Evolutionary conservation across 805 yeast species (phyloP).

Genomic region (Sugiyamaella chiloensis): DNA sequence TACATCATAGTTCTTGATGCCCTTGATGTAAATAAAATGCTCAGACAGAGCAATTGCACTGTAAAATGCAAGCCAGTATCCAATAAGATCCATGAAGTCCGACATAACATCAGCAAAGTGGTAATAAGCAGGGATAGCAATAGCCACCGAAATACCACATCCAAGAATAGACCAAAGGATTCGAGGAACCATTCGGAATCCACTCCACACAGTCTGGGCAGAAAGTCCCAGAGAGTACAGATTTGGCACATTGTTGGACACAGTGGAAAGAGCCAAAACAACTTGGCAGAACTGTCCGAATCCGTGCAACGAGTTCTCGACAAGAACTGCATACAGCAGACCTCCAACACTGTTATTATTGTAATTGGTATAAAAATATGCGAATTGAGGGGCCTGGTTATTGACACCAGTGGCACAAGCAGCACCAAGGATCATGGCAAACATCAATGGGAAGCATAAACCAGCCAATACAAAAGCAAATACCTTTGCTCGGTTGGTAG

Average conservation of each 20-base stretch:
- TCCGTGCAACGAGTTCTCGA: conserved; percentile 75
- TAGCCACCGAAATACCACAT: conserved; percentile 73
- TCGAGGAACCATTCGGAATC: conserved; percentile 74
- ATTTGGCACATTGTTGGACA: conserved; percentile 90
- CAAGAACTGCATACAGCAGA: conserved; percentile 72
- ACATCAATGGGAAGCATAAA: conserved; percentile 62
- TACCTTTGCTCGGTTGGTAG: conserved; percentile 54
- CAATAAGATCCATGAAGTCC: conserved; percentile 87
- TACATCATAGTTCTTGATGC: conserved; percentile 58
- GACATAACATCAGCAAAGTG: conserved; percentile 68
- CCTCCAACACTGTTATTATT: conserved; percentile 68
- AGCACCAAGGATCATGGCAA: conserved; percentile 79
- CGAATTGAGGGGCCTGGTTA: conserved; percentile 24
- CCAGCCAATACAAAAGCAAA: conserved; percentile 66
- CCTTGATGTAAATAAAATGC: conserved; percentile 74
- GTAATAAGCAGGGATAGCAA: conserved; percentile 86
- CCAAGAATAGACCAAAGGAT: conserved; percentile 76
- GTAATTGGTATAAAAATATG: conserved; percentile 50
- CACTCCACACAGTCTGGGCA: conserved; percentile 81
- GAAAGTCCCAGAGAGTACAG: conserved; percentile 87
- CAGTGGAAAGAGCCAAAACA: conserved; percentile 76
- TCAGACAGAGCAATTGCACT: conserved; percentile 72
- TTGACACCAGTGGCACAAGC: conserved; percentile 72
- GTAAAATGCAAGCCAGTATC: conserved; percentile 87
- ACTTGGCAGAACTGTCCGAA: conserved; percentile 91